These are phyloP conservation scores for Phlyctochytrium arcticum DNA, from an alignment of 192 early-diverging fungal genomes.

Conservation along the genomic window DNA sequence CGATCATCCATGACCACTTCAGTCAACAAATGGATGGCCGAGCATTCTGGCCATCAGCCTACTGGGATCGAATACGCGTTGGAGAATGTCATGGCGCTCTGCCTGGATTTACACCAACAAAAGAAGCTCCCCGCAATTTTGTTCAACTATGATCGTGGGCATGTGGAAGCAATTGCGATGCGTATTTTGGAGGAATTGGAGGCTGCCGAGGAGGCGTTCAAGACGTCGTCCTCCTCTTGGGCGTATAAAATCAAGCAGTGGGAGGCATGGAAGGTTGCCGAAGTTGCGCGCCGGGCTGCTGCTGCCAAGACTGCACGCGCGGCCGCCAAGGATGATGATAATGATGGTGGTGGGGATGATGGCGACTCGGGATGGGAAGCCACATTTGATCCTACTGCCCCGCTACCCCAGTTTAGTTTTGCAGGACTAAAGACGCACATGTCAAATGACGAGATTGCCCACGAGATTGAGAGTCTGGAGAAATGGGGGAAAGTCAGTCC, in stretches of 20 bases:
- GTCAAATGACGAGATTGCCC: conserved; percentile 11
- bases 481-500: background rate
- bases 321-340: background rate
- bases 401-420: conserved; percentile 32
- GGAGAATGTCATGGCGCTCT: conserved; percentile 24
- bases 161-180: conserved; percentile 21
- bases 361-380: background rate
- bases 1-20: background rate
- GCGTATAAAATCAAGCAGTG: conserved; percentile 6
- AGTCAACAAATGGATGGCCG: background rate
- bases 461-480: background rate
- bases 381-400: conserved; percentile 31
- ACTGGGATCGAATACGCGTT: conserved; percentile 4
- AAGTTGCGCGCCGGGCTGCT: conserved; percentile 12
- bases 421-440: conserved; percentile 5
- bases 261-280: conserved; percentile 22
- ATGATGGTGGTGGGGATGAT: background rate
- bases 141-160: conserved; percentile 37
- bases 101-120: conserved; percentile 25
- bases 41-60: background rate
- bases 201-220: conserved; percentile 19
- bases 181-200: conserved; percentile 18
- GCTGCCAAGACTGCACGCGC: conserved; percentile 2
- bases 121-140: conserved; percentile 42
- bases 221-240: conserved; percentile 16